phyloP scores from a whole-genome alignment of 345 rosid species.

The Adansonia digitata region DNA sequence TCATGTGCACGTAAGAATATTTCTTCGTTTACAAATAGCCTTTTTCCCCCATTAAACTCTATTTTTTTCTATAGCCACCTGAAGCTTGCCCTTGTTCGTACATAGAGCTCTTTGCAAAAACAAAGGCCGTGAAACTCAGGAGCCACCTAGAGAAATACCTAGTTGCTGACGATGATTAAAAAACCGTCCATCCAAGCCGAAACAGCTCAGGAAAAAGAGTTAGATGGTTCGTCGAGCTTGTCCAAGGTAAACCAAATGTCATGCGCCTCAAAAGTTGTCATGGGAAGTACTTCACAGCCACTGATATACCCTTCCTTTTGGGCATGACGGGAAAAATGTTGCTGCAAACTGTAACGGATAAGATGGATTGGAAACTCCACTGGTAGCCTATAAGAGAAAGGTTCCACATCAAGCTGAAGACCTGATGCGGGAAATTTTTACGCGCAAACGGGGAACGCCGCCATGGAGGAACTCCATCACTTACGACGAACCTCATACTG shows the following conservation, averaged over 20 bases:
- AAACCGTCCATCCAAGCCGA: constrained; percentile 66
- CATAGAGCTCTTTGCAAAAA: constrained; percentile 73
- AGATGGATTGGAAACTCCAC: constrained; percentile 51
- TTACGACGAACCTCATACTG: constrained; percentile 63
- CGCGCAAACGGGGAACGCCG: constrained; percentile 83
- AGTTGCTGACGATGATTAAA: constrained; percentile 62
- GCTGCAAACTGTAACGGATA: constrained; percentile 39
- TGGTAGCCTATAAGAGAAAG: constrained; percentile 81
- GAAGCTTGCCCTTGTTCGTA: not conserved
- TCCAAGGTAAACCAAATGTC: constrained; percentile 32
- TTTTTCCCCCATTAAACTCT: not conserved
- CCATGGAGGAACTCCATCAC: constrained; percentile 91
- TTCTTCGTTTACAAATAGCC: not conserved
- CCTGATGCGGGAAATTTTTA: constrained; percentile 66
- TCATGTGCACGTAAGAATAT: no score
- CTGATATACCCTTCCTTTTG: constrained; percentile 58
- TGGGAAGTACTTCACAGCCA: constrained; percentile 70
- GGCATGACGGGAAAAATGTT: constrained; percentile 83
- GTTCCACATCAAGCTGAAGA: constrained; percentile 48
- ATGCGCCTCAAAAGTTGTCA: constrained; percentile 49
- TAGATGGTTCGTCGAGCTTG: constrained; percentile 64
- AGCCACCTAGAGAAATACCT: constrained; percentile 82
- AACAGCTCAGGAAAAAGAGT: constrained; percentile 43
- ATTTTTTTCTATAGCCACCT: not conserved
- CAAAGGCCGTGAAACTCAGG: constrained; percentile 60